Evolutionary conservation across 164 flowering plant species (phyloP), one percentile per base, ranked within the genome.

Genomic region (Chimonanthus praecox): DNA sequence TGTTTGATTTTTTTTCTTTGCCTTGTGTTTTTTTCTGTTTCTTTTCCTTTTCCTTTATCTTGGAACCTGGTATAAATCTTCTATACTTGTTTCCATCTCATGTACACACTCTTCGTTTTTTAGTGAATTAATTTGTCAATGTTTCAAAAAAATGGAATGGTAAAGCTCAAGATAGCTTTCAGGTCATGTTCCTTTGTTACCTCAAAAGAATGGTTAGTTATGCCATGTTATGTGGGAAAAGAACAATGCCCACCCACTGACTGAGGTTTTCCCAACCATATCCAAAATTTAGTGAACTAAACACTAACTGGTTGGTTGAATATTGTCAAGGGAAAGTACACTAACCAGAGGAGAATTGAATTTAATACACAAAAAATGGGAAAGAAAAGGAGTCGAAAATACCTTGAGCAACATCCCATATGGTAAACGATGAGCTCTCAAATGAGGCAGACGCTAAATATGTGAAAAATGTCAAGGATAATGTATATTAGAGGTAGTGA

Each of bases 391-490:
- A 60, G 20, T 64, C 20, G 44, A 69, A 3, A 13, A 10, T 91
- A 94, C 99, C 99, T 91, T 85, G 92, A 79, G 98, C 88, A 81
- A 90, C 95, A 85, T 96, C 99, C 98, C 99, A 96, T 71, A 96
- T 83, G 72, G 90, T 93, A 84, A 96, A 94, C 62, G 98, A 88
- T 8, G 97, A 90, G 78, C 92, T 90, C 79, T 90, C 94, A 80
- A 77, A 83, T 64, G 99, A 92, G n/a, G 91, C 97, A 70, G 97
- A 91, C 64, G 97, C 98, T 84, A 96, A 82, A 86, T 86, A 92
- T 82, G 95, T 96, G 72, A 74, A 50, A 48, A 16, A 68, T 15
- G 94, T 90, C 83, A 92, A 87, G 97, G 90, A 87, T 64, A 61
- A 62, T 63, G 33, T 54, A 47, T 20, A 65, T 54, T 20, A 33